Percentiles rank a stretch among this genome's conserved stretches.
Evolutionary conservation across 2,329 filamentous ascomycete genomes (phyloP).

Genomic region (Lojkania enalia): DNA sequence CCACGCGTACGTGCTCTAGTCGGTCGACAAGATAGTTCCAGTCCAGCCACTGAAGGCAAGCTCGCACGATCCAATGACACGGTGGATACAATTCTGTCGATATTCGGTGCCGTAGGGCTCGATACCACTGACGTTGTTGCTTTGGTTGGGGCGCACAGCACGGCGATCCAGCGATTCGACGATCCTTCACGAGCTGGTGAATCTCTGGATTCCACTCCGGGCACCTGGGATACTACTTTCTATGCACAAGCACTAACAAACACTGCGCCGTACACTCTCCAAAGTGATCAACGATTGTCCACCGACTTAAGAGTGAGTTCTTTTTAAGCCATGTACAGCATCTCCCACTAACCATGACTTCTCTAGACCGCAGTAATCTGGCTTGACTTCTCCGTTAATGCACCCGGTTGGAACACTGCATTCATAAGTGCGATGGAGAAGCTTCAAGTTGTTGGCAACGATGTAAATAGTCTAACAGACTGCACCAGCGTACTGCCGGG

Average conservation of each 20-base stretch:
- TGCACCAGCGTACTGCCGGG: conserved; percentile 26
- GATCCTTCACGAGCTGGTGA: conserved; percentile 27
- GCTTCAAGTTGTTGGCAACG: conserved; percentile 27
- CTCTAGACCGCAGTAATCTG: conserved; percentile 21
- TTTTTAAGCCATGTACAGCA: neutral
- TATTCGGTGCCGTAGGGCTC: conserved; percentile 35
- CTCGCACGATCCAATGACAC: conserved; percentile 22
- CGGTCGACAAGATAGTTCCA: conserved; percentile 24
- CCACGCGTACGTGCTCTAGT: conserved; percentile 25
- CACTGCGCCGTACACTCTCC: conserved; percentile 29
- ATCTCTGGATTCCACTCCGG: conserved; percentile 34
- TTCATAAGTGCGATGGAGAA: conserved; percentile 28
- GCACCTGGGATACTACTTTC: conserved; percentile 32
- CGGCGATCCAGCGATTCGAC: conserved; percentile 30
- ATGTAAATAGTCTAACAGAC: conserved; percentile 23
- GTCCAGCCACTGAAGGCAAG: conserved; percentile 16
- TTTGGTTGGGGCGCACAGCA: conserved; percentile 37
- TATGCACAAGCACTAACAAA: conserved; percentile 33
- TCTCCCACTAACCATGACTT: neutral
- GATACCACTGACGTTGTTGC: conserved; percentile 35
- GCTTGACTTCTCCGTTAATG: conserved; percentile 21
- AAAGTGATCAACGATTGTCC: conserved; percentile 25
- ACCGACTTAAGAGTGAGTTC: conserved; percentile 21
- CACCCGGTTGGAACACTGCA: conserved; percentile 20
- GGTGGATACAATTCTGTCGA: conserved; percentile 19